Conservation (phyloP, 352 stramenopile species). For the Pythium periplocum region DNA sequence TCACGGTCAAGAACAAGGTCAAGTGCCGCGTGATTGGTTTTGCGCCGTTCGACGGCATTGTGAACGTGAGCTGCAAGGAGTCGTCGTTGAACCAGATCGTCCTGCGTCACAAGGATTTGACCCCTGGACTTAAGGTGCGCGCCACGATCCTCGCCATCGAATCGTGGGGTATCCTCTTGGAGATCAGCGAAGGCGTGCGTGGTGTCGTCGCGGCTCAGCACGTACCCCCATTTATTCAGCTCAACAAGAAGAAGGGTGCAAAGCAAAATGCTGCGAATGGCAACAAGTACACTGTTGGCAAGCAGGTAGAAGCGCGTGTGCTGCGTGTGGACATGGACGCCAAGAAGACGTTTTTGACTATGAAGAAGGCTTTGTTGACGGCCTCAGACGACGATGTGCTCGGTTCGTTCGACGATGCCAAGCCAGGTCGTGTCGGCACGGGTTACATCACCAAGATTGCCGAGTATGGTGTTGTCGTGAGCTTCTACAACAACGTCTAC, state of each 20-base stretch:
- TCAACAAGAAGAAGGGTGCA: constrained; percentile 45
- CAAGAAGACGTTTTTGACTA: constrained; percentile 92
- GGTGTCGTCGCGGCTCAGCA: constrained; percentile 71
- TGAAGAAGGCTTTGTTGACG: constrained; percentile 80
- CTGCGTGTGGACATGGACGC: constrained; percentile 79
- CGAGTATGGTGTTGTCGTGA: constrained; percentile 91
- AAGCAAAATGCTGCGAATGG: constrained; percentile 59
- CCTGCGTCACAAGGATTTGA: constrained; percentile 76
- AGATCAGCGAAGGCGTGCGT: constrained; percentile 83
- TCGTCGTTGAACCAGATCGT: constrained; percentile 71
- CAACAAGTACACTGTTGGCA: constrained; percentile 78
- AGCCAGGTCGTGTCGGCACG: constrained; percentile 63
- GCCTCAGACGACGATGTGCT: constrained; percentile 74
- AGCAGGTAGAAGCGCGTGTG: constrained; percentile 73
- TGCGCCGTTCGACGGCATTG: constrained; percentile 77
- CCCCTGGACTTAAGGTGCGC: constrained; percentile 62
- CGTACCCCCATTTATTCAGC: constrained; percentile 66
- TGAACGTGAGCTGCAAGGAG: constrained; percentile 81
- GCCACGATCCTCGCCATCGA: constrained; percentile 82
- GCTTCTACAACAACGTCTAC: constrained; percentile 95
- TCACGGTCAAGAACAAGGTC: constrained; percentile 49
- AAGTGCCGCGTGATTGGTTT: constrained; percentile 80
- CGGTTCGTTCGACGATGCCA: constrained; percentile 67
- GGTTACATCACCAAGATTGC: constrained; percentile 95
- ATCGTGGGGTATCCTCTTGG: constrained; percentile 76